phyloP scores from a whole-genome alignment of 163 green algal genomes.

The Smithsoniella earleae region DNA sequence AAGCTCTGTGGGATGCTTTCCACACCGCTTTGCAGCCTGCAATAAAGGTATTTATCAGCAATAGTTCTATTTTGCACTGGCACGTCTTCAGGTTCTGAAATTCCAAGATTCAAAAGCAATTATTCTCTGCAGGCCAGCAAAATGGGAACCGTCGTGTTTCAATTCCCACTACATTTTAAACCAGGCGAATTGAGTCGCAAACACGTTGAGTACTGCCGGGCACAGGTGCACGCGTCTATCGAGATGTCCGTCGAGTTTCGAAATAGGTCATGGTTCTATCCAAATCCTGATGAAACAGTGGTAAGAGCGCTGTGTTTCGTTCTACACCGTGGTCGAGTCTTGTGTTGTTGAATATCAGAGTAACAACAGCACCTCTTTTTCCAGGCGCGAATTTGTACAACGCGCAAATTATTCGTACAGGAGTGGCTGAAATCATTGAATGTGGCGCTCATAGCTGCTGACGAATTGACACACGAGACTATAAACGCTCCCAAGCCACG shows the following conservation, averaged over 20 bases:
- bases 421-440: not conserved
- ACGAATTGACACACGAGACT: slow-evolving; percentile 47
- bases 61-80: too few relatives aligned
- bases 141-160: slow-evolving; percentile 37
- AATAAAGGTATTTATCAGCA: not conserved
- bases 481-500: slow-evolving; percentile 30
- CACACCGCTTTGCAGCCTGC: too few relatives aligned
- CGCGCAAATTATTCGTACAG: not conserved
- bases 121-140: slow-evolving; percentile 1
- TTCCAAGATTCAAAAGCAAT: too few relatives aligned
- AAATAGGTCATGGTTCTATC: slow-evolving; percentile 35
- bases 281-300: not conserved
- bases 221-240: slow-evolving; percentile 1
- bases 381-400: too few relatives aligned
- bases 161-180: slow-evolving; percentile 37
- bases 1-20: not conserved
- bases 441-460: slow-evolving; percentile 32
- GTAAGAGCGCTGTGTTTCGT: too few relatives aligned
- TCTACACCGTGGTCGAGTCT: too few relatives aligned
- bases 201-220: slow-evolving; percentile 31
- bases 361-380: too few relatives aligned
- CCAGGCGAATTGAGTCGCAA: not conserved
- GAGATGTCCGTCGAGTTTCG: slow-evolving; percentile 39
- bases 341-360: not conserved
- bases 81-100: too few relatives aligned